Percentiles rank a stretch among this genome's conserved stretches.
Evolutionary conservation across 257 asterid species (phyloP).

Genomic region (Capsicum baccatum): DNA sequence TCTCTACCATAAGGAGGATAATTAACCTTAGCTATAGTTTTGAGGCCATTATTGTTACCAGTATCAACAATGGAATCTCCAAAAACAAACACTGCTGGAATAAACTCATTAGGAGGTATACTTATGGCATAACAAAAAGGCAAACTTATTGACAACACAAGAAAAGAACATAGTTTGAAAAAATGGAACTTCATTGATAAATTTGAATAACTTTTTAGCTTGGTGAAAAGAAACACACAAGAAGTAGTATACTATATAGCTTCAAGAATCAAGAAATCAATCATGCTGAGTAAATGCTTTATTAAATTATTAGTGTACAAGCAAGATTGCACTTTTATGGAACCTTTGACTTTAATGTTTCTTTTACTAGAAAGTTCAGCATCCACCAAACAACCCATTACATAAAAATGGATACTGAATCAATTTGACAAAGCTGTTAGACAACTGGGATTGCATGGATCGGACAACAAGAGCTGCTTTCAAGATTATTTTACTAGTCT

Average conservation of each 20-base stretch:
- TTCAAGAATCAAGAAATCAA: neutral
- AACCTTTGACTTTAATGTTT: neutral
- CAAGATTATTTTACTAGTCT: neutral
- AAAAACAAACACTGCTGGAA: slow-evolving; percentile 60
- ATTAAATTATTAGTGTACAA: neutral
- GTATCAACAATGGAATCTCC: slow-evolving; percentile 76
- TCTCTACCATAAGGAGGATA: slow-evolving; percentile 68
- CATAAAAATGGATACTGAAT: neutral
- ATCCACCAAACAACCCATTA: neutral
- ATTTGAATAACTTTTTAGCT: neutral
- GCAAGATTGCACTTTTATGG: neutral
- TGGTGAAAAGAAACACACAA: neutral
- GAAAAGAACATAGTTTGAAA: neutral
- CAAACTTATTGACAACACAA: neutral
- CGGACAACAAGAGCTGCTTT: neutral
- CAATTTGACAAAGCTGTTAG: neutral
- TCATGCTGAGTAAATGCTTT: slow-evolving; percentile 23
- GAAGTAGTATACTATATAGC: neutral
- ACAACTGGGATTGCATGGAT: neutral
- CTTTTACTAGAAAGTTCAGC: slow-evolving; percentile 3
- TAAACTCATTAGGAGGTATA: slow-evolving; percentile 33
- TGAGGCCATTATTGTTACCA: slow-evolving; percentile 59
- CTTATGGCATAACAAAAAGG: neutral
- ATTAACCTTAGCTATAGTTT: slow-evolving; percentile 49
- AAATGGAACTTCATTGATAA: neutral